Conservation (phyloP, 176 grass and related monocot genomes). For the Carex cristatella region DNA sequence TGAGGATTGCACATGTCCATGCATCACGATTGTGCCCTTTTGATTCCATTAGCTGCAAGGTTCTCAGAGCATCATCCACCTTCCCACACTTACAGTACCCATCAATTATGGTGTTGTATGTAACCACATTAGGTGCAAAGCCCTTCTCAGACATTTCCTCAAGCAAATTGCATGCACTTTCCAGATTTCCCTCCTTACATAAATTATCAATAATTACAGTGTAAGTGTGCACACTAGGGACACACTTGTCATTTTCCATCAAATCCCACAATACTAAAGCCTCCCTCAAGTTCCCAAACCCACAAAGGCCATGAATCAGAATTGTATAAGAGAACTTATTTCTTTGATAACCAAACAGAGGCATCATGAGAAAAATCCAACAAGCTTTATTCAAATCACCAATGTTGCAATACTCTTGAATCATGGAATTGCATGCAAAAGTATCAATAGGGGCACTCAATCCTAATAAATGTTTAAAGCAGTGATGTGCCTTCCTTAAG, state of each 20-base stretch:
- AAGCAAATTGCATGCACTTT: slow-evolving; percentile 39
- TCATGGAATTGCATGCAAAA: slow-evolving; percentile 51
- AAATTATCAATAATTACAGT: slow-evolving; percentile 54
- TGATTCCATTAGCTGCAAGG: slow-evolving; percentile 54
- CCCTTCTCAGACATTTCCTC: slow-evolving; percentile 61
- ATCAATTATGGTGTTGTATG: slow-evolving; percentile 77
- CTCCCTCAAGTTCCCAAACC: slow-evolving; percentile 20
- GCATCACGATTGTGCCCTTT: slow-evolving; percentile 36
- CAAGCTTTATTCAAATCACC: slow-evolving; percentile 54
- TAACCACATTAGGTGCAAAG: slow-evolving; percentile 64
- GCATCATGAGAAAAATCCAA: slow-evolving; percentile 77
- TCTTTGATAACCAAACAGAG: slow-evolving; percentile 45
- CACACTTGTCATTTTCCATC: slow-evolving; percentile 55
- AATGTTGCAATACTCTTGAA: slow-evolving; percentile 44
- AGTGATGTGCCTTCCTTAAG: slow-evolving; percentile 31
- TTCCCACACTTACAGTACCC: slow-evolving; percentile 66
- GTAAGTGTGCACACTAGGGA: slow-evolving; percentile 52
- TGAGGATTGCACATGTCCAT: slow-evolving; percentile 34
- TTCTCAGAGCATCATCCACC: slow-evolving; percentile 45
- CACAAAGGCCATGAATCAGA: slow-evolving; percentile 59
- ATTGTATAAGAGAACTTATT: slow-evolving; percentile 80
- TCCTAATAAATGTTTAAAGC: slow-evolving; percentile 45
- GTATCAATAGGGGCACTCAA: slow-evolving; percentile 39
- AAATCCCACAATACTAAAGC: slow-evolving; percentile 44
- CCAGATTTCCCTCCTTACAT: slow-evolving; percentile 47